These are phyloP conservation scores for Cladosporium sp. DNA, from an alignment of 2,329 filamentous ascomycete species.

Conservation along the genomic window DNA sequence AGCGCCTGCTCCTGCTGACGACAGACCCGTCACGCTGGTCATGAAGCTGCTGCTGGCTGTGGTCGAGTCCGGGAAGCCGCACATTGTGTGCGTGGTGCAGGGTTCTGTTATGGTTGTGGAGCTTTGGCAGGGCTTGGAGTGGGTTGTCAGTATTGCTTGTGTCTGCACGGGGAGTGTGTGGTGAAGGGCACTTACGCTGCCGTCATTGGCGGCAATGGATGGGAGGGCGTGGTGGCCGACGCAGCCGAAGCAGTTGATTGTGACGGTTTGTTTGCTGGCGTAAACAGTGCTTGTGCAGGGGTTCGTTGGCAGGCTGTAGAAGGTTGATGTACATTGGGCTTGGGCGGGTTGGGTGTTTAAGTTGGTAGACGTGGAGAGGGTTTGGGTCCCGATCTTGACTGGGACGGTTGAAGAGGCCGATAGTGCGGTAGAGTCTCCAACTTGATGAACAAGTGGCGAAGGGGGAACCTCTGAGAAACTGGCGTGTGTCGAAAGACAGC, in stretches of 20 bases:
- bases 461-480: no score
- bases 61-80: background rate
- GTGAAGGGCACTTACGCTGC: background rate
- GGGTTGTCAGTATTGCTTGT: background rate
- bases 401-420: background rate
- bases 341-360: background rate
- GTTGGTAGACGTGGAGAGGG: background rate
- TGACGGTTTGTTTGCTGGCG: background rate
- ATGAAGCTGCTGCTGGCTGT: background rate
- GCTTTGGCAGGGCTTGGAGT: background rate
- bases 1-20: background rate
- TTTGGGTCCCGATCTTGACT: background rate
- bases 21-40: background rate
- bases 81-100: background rate
- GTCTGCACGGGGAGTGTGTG: background rate
- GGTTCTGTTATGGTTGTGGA: background rate
- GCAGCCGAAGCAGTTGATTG: conserved; percentile 14
- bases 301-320: background rate
- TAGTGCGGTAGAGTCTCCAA: background rate
- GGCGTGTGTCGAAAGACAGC: no score
- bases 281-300: conserved; percentile 7
- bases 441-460: background rate
- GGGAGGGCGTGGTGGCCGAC: background rate
- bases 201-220: background rate
- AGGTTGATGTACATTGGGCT: conserved; percentile 2